Conservation (phyloP, 208 protist genomes). For the Leishmania major region DNA sequence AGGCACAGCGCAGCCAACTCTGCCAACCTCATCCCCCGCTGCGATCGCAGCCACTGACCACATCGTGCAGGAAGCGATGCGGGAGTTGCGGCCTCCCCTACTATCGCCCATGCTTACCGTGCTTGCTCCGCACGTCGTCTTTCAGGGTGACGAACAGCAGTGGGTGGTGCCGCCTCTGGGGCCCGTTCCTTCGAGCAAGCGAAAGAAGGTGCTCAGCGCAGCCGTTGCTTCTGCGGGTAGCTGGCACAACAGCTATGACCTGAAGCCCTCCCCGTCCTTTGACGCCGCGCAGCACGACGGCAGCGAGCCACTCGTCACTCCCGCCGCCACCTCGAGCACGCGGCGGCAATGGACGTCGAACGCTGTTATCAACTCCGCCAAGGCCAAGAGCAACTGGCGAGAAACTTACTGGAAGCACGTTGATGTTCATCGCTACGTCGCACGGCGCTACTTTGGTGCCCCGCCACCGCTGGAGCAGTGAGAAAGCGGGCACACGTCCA, state of each 20-base stretch:
- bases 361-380: constrained; percentile 27
- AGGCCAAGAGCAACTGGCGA: constrained; percentile 43
- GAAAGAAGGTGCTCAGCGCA: neutral
- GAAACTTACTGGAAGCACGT: constrained; percentile 70
- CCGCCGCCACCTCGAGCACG: neutral
- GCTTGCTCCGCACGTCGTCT: constrained; percentile 44
- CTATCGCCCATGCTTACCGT: constrained; percentile 25
- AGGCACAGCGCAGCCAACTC: neutral
- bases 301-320: neutral
- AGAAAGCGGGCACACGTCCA: neutral
- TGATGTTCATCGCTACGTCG: constrained; percentile 84
- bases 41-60: constrained; percentile 6
- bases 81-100: constrained; percentile 12
- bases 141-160: constrained; percentile 34
- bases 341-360: constrained; percentile 17
- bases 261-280: constrained; percentile 55
- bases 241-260: constrained; percentile 61
- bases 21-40: constrained; percentile 5
- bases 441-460: constrained; percentile 64
- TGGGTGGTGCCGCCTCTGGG: constrained; percentile 36
- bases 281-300: constrained; percentile 19
- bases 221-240: neutral
- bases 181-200: constrained; percentile 13
- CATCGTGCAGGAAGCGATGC: constrained; percentile 20
- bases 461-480: constrained; percentile 57